A percentile compares a stretch with the other conserved stretches of the same genome.
Conservation (phyloP, 169 alveolate genomes). For the Cryptosporidium sp. region DNA sequence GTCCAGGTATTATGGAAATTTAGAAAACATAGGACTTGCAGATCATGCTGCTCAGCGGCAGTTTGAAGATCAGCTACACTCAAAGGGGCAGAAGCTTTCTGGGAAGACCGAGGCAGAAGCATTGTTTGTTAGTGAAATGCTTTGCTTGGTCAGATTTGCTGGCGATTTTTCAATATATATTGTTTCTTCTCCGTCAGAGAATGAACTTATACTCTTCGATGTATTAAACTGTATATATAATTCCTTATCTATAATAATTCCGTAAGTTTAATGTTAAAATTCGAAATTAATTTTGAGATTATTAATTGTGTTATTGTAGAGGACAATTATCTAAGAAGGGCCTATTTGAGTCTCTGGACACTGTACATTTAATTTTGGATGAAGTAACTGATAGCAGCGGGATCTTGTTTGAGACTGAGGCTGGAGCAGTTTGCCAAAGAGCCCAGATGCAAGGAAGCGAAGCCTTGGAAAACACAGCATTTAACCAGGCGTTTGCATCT, state of each 20-base stretch:
- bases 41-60: conserved; percentile 18
- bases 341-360: conserved; percentile 50
- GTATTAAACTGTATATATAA: conserved; percentile 38
- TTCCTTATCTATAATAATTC: conserved; percentile 19
- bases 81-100: conserved; percentile 40
- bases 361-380: conserved; percentile 47
- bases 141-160: conserved; percentile 34
- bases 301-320: conserved; percentile 1
- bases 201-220: conserved; percentile 52
- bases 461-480: conserved; percentile 54
- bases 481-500: conserved; percentile 71
- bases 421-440: conserved; percentile 68
- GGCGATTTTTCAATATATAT: conserved; percentile 54
- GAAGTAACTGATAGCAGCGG: conserved; percentile 71
- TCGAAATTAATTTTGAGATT: background rate
- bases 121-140: conserved; percentile 38
- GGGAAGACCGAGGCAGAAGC: conserved; percentile 69
- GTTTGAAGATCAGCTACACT: conserved; percentile 40
- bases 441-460: conserved; percentile 69
- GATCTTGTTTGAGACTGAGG: conserved; percentile 54
- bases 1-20: conserved; percentile 51
- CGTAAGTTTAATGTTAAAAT: conserved; percentile 33
- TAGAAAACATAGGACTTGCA: background rate
- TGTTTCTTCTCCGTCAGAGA: conserved; percentile 40
- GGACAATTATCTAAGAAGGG: conserved; percentile 53